Percentiles rank a stretch among this genome's conserved stretches.
Conservation (phyloP, 2,329 filamentous ascomycete species). For the Colletotrichum lupini region DNA sequence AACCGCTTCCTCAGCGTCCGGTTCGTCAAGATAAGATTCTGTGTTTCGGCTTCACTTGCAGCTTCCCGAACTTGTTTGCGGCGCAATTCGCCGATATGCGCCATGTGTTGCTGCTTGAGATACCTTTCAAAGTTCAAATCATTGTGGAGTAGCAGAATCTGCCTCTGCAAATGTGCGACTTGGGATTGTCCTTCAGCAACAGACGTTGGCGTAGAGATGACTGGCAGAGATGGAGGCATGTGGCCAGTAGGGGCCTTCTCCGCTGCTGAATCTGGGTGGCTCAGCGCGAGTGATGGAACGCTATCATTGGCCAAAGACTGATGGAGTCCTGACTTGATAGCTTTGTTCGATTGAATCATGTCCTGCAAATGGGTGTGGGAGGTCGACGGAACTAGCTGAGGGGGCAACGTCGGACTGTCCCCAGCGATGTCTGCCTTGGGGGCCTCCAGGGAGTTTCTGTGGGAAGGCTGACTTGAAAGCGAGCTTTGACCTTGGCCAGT, state of each 20-base stretch:
- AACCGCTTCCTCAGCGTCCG: conserved; percentile 78
- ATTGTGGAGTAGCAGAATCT: conserved; percentile 81
- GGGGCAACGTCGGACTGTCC: conserved; percentile 74
- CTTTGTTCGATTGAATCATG: conserved; percentile 69
- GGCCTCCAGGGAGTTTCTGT: conserved; percentile 51
- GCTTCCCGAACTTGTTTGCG: conserved; percentile 80
- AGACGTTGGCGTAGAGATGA: conserved; percentile 28
- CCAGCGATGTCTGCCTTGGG: conserved; percentile 48
- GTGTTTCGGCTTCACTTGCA: conserved; percentile 83
- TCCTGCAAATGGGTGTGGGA: conserved; percentile 70
- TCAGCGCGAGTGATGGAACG: conserved; percentile 63
- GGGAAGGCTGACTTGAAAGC: conserved; percentile 63
- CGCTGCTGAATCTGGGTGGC: conserved; percentile 57
- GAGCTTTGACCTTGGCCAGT: conserved; percentile 56
- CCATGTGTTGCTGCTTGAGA: conserved; percentile 84
- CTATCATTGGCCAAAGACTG: conserved; percentile 69
- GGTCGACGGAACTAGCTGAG: conserved; percentile 57
- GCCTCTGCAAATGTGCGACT: conserved; percentile 72
- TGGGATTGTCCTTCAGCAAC: conserved; percentile 49
- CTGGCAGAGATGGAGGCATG: conserved; percentile 41
- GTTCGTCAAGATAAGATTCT: conserved; percentile 83
- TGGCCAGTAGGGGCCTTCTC: conserved; percentile 49
- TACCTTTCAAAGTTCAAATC: conserved; percentile 87
- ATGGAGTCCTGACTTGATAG: conserved; percentile 65
- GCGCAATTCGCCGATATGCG: conserved; percentile 83